Percentiles rank a stretch among this genome's conserved stretches.
phyloP scores from a whole-genome alignment of 139 green algal genomes.

The Coccomyxa sp. region DNA sequence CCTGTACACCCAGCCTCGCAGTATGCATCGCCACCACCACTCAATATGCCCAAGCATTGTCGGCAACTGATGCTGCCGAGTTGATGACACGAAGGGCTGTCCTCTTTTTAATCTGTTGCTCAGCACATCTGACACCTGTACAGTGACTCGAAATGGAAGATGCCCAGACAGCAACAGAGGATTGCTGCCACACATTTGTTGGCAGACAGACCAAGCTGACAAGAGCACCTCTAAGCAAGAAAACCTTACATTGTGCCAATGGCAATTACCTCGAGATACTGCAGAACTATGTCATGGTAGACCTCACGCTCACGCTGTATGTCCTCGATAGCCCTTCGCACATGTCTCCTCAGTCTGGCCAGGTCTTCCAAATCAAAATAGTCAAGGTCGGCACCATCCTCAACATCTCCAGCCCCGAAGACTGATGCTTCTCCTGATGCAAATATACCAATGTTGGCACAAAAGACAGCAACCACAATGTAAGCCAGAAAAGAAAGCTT shows the following conservation, averaged over 20 bases:
- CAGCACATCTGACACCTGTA: constrained; percentile 33
- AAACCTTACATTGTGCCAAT: too few relatives aligned
- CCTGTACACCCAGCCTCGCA: constrained; percentile 26
- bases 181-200: too few relatives aligned
- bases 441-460: too few relatives aligned
- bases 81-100: constrained; percentile 18
- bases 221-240: too few relatives aligned
- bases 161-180: too few relatives aligned
- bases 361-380: constrained; percentile 40
- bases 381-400: constrained; percentile 32
- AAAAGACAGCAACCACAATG: background rate
- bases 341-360: constrained; percentile 29
- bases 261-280: constrained; percentile 24
- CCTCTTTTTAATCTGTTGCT: constrained; percentile 11
- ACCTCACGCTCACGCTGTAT: constrained; percentile 36
- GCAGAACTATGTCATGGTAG: constrained; percentile 33
- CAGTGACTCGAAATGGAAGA: too few relatives aligned
- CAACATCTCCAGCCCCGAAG: constrained; percentile 4
- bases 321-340: constrained; percentile 40
- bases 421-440: background rate
- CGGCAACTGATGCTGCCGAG: background rate
- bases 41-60: constrained; percentile 2
- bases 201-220: too few relatives aligned
- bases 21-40: constrained; percentile 41
- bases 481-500: constrained; percentile 6